These are phyloP conservation scores for Cladophialophora exuberans DNA, from an alignment of 2,329 filamentous ascomycete genomes.

Conservation along the genomic window DNA sequence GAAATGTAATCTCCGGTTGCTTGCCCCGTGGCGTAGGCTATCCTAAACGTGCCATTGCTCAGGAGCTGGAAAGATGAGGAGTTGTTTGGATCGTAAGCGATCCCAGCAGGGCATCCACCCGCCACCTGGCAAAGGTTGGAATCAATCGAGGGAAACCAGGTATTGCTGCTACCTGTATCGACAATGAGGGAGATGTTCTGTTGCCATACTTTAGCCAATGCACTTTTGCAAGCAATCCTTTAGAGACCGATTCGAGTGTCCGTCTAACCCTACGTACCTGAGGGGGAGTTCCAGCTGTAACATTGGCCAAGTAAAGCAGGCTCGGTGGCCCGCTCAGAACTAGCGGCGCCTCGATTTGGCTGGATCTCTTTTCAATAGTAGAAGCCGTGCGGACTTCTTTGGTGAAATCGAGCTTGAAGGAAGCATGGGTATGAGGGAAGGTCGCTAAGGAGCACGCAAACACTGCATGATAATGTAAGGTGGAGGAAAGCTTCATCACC, in stretches of 20 bases:
- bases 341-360: neutral
- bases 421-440: neutral
- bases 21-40: slow-evolving; percentile 54
- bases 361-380: neutral
- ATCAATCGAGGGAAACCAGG: neutral
- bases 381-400: neutral
- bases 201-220: neutral
- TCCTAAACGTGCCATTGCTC: neutral
- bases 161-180: neutral
- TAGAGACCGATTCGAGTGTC: no score
- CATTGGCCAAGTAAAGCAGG: neutral
- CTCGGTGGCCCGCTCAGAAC: neutral
- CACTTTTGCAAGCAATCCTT: no score
- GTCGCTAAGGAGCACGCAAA: neutral
- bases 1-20: slow-evolving; percentile 52
- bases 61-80: neutral
- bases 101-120: neutral
- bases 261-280: neutral
- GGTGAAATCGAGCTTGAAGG: neutral
- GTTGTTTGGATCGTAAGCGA: neutral
- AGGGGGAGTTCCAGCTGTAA: neutral
- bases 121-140: neutral
- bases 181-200: neutral
- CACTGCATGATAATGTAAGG: neutral
- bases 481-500: slow-evolving; percentile 1